These are phyloP conservation scores for Capsicum rhomboideum DNA, from an alignment of 257 asterid genomes.

Conservation along the genomic window DNA sequence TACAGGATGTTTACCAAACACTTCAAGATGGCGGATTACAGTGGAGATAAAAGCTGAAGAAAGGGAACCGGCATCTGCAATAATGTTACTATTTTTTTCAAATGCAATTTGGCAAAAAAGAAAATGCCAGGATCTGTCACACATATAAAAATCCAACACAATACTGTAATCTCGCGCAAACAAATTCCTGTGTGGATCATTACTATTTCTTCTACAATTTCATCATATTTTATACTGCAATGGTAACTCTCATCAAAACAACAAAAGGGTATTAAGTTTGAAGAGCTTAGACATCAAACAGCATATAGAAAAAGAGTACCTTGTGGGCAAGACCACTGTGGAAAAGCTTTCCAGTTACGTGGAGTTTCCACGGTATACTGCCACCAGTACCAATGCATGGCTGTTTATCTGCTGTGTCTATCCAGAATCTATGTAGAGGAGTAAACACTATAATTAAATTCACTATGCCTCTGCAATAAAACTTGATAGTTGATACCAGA, in stretches of 20 bases:
- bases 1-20: background rate
- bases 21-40: background rate
- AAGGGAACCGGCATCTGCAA: background rate
- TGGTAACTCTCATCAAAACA: background rate
- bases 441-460: slow-evolving; percentile 1
- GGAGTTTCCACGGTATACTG: slow-evolving; percentile 90
- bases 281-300: background rate
- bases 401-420: slow-evolving; percentile 98
- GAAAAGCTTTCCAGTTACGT: slow-evolving; percentile 79
- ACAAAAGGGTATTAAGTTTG: background rate
- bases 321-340: slow-evolving; percentile 95
- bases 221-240: background rate
- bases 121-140: background rate
- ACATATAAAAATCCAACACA: background rate
- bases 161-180: background rate
- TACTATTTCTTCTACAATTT: background rate
- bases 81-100: background rate
- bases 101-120: background rate
- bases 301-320: slow-evolving; percentile 25
- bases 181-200: background rate
- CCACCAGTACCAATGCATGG: slow-evolving; percentile 99
- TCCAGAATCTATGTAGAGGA: slow-evolving; percentile 69
- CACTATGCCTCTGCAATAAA: background rate
- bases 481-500: background rate
- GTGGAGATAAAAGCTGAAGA: background rate